These are phyloP conservation scores for Candolleomyces eurysporus DNA, from an alignment of 768 basidiomycete genomes.

Conservation along the genomic window DNA sequence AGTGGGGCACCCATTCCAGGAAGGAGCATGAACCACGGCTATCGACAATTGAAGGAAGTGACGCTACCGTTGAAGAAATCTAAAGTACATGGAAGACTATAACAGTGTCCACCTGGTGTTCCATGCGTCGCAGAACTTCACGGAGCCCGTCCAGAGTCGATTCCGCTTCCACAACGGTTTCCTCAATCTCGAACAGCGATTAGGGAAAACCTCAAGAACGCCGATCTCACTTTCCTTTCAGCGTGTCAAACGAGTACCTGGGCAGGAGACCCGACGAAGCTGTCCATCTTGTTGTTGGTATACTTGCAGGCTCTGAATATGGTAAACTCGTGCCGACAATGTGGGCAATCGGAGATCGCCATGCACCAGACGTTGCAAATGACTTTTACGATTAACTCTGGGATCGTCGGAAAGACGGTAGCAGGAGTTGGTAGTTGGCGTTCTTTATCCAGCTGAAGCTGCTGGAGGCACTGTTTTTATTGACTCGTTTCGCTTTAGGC, in stretches of 20 bases:
- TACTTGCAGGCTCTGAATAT: conserved; percentile 16
- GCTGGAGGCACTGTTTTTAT: too few relatives aligned
- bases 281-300: conserved; percentile 18
- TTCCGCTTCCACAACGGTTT: conserved; percentile 11
- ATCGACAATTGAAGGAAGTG: too few relatives aligned
- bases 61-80: not conserved
- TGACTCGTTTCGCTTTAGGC: too few relatives aligned
- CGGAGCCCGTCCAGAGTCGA: conserved; percentile 8
- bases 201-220: not conserved
- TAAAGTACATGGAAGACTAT: conserved; percentile 8
- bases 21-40: too few relatives aligned
- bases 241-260: conserved; percentile 18
- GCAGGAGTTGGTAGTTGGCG: too few relatives aligned
- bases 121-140: conserved; percentile 12
- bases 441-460: too few relatives aligned
- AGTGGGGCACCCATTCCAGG: too few relatives aligned
- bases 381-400: conserved; percentile 6
- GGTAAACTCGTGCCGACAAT: conserved; percentile 16
- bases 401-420: too few relatives aligned
- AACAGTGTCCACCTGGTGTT: conserved; percentile 14
- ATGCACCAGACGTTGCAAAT: conserved; percentile 13
- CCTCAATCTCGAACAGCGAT: conserved; percentile 11
- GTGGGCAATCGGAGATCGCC: conserved; percentile 15
- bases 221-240: conserved; percentile 15
- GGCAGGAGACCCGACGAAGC: conserved; percentile 15